Base-by-base conservation (phyloP, 2,329 filamentous ascomycete species). In the Ophiostoma fasciatum region DNA sequence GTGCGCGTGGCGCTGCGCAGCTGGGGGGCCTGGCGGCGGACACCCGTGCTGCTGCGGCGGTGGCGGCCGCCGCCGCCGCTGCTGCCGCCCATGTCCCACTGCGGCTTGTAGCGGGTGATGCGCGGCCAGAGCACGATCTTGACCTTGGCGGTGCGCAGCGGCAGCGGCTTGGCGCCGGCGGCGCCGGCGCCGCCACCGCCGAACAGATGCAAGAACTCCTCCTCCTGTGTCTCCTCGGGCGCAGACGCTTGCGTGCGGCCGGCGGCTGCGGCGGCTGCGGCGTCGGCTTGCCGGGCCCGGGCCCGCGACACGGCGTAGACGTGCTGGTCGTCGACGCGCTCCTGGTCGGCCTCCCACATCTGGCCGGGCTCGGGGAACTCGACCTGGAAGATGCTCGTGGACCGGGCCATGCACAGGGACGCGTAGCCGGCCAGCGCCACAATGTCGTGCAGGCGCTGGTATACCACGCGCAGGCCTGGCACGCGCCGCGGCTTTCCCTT, bases 391-490 rank as follows among this genome's bases (percentile, higher is more conserved):
- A 57, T 50, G 29, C 49, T 47, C 12, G 32, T 21, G 2, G 52
- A 53, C 28, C 47, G 40, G 11, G 48, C 48, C 44, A 53, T 53
- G 37, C 43, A 46, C 29, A 57, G 40, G 22, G 50, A 47, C 4
- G 55, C 42, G 32, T 48, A 54, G 1, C 44, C 54, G 1, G 55
- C 51, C 17, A 53, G 34, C 9, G 53, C 45, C 3, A 57, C 46
- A 20, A 56, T 46, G 28, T 51, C 39, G 45, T 55, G 51, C 18
- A 57, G 39, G 11, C 51, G 44, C 40, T 57, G 54, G 39, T 55
- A 46, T 11, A 57, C 29, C 2, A 27, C 43, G 15, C 38, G 38
- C 18, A 54, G 38, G 26, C 46, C 19, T 22, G 43, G 31, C n/a
- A n/a, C n/a, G n/a, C n/a, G n/a, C n/a, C n/a, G n/a, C n/a, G n/a